phyloP scores from a whole-genome alignment of 768 basidiomycete genomes.

The Phallus indusiatus region DNA sequence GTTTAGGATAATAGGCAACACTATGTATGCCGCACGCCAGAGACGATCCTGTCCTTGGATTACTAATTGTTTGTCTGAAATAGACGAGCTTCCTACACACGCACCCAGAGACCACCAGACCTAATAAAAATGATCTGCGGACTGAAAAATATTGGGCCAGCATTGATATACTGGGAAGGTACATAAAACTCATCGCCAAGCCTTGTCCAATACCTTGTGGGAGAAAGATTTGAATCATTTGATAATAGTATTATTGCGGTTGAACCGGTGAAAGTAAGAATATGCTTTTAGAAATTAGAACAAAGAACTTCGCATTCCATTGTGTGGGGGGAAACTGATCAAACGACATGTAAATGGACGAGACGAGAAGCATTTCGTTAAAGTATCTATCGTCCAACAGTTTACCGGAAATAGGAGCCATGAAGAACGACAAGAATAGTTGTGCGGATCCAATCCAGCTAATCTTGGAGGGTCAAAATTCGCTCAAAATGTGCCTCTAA shows the following conservation, averaged over 20 bases:
- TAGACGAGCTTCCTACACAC: constrained; percentile 9
- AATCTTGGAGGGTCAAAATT: constrained; percentile 17
- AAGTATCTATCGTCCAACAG: constrained; percentile 46
- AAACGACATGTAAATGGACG: constrained; percentile 2
- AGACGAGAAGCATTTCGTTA: constrained; percentile 20
- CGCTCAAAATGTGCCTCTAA: constrained; percentile 28
- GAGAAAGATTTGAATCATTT: constrained; percentile 47
- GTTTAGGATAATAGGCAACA: constrained; percentile 60
- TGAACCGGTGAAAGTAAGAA: constrained; percentile 40
- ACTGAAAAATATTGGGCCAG: constrained; percentile 44
- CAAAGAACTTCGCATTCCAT: constrained; percentile 29
- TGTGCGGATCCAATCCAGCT: constrained; percentile 43
- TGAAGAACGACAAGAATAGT: constrained; percentile 29
- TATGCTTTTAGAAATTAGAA: constrained; percentile 30
- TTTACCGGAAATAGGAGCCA: constrained; percentile 37
- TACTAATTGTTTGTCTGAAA: neutral
- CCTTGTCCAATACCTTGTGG: constrained; percentile 41
- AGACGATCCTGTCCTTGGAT: constrained; percentile 27
- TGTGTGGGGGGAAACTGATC: constrained; percentile 23
- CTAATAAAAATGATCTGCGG: constrained; percentile 40
- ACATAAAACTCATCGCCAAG: constrained; percentile 37
- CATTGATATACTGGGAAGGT: constrained; percentile 38
- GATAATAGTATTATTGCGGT: constrained; percentile 32
- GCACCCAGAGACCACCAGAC: constrained; percentile 41
- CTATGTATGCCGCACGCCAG: constrained; percentile 50